Percentiles rank a stretch among this genome's conserved stretches.
Conservation (phyloP, 2,329 filamentous ascomycete species). For the Diplodia intermedia region DNA sequence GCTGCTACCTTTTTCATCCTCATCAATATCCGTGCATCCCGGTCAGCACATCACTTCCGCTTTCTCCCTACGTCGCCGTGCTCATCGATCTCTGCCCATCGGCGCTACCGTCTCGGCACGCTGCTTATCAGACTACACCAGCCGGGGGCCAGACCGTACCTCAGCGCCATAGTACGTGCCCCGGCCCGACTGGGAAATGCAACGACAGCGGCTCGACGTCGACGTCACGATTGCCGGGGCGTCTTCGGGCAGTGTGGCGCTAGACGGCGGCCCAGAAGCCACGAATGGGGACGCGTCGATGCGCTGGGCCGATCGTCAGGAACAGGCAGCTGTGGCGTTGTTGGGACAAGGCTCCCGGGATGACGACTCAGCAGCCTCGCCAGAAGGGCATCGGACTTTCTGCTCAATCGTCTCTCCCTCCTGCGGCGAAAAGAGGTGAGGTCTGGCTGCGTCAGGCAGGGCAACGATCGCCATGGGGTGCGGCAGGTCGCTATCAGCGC, state of each 20-base stretch:
- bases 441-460: background rate
- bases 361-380: background rate
- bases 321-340: background rate
- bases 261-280: too few species aligned
- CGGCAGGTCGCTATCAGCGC: slow-evolving; percentile 5
- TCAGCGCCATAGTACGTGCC: background rate
- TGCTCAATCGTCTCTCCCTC: background rate
- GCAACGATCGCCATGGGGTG: slow-evolving; percentile 3
- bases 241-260: too few species aligned
- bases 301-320: slow-evolving; percentile 23
- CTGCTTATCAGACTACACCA: background rate
- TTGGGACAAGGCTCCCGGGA: background rate
- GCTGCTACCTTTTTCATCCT: slow-evolving; percentile 7
- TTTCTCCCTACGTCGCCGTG: background rate
- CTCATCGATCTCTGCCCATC: background rate
- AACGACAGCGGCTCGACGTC: background rate
- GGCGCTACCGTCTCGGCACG: slow-evolving; percentile 3
- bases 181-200: background rate
- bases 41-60: slow-evolving; percentile 11
- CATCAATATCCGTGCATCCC: too few species aligned
- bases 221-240: background rate
- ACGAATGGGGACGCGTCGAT: slow-evolving; percentile 11
- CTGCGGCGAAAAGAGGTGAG: background rate
- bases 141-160: background rate
- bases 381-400: slow-evolving; percentile 7